These are phyloP conservation scores for Aspergillus texensis DNA, from an alignment of 2,329 filamentous ascomycete genomes.

Conservation along the genomic window DNA sequence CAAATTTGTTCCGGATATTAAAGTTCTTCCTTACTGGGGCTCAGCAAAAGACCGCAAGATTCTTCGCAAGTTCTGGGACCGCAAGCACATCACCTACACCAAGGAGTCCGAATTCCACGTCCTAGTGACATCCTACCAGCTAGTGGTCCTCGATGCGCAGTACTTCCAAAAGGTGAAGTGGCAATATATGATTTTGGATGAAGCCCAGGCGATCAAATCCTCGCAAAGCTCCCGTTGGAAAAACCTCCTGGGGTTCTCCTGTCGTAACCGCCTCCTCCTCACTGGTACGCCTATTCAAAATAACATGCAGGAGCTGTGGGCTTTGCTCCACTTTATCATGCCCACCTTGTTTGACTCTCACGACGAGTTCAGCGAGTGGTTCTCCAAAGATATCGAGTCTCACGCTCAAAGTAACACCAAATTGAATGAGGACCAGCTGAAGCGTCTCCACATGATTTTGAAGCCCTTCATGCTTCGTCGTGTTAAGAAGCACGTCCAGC, in stretches of 20 bases:
- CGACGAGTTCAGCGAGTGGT: slow-evolving; percentile 57
- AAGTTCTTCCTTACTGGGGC: slow-evolving; percentile 97
- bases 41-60: slow-evolving; percentile 92
- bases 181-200: slow-evolving; percentile 99
- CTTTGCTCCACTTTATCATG: slow-evolving; percentile 98
- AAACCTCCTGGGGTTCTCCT: slow-evolving; percentile 88
- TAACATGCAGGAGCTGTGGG: slow-evolving; percentile 99
- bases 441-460: slow-evolving; percentile 96
- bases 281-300: slow-evolving; percentile 99
- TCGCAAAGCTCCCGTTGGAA: slow-evolving; percentile 97
- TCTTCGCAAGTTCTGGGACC: slow-evolving; percentile 97
- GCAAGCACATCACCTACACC: slow-evolving; percentile 94
- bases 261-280: slow-evolving; percentile 87
- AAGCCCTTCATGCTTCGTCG: slow-evolving; percentile 99
- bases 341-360: slow-evolving; percentile 83
- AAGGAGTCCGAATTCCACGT: slow-evolving; percentile 95
- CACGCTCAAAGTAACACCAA: slow-evolving; percentile 99
- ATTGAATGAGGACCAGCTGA: slow-evolving; percentile 95
- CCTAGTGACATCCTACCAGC: slow-evolving; percentile 92
- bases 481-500: slow-evolving; percentile 99
- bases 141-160: slow-evolving; percentile 91
- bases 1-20: slow-evolving; percentile 90
- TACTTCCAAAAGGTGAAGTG: slow-evolving; percentile 99
- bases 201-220: slow-evolving; percentile 98
- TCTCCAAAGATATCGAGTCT: slow-evolving; percentile 76